Evolutionary conservation across 768 basidiomycete genomes (phyloP).

Genomic region (Termitomyces sp.): DNA sequence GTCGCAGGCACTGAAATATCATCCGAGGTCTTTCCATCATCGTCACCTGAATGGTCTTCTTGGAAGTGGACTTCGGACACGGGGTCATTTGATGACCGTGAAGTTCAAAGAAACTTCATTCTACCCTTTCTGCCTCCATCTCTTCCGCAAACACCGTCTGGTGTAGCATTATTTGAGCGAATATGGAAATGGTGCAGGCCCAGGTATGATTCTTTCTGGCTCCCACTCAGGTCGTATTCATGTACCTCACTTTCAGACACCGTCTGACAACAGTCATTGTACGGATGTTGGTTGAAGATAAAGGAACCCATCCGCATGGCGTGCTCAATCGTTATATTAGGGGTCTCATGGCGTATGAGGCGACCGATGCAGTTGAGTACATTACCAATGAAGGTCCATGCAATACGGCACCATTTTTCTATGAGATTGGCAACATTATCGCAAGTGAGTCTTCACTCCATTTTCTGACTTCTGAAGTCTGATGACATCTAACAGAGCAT

Average conservation of each 20-base stretch:
- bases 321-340: neutral
- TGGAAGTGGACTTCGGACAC: constrained; percentile 3
- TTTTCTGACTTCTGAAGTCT: neutral
- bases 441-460: neutral
- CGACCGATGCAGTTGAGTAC: neutral
- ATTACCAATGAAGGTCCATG: neutral
- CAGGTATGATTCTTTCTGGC: neutral
- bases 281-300: neutral
- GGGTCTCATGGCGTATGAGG: neutral
- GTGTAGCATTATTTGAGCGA: neutral
- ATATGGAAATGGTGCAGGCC: constrained; percentile 4
- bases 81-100: neutral
- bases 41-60: neutral
- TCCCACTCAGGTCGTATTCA: neutral
- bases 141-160: neutral
- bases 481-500: neutral
- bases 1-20: neutral
- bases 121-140: neutral
- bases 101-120: neutral
- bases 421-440: neutral
- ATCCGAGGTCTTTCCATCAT: neutral
- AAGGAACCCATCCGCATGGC: neutral
- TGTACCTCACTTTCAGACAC: neutral
- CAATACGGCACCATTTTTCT: neutral
- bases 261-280: neutral